Conservation (phyloP, 1,284 basidiomycete species). For the Apiotrichum veenhuisii region DNA sequence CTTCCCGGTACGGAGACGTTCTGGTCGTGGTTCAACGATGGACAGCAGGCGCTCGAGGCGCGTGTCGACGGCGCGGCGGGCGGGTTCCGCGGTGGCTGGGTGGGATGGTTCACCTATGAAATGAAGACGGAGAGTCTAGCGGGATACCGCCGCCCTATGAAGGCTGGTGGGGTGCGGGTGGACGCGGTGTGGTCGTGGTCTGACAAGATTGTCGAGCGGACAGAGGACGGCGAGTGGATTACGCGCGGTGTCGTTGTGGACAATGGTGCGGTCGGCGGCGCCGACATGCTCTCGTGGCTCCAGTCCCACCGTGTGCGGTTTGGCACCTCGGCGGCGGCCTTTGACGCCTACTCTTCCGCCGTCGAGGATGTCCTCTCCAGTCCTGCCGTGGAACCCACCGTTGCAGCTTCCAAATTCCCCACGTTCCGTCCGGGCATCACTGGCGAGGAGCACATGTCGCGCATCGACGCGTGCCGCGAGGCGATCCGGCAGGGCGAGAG, state of each 20-base stretch:
- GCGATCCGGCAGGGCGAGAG: conserved; percentile 80
- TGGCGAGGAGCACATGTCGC: conserved; percentile 60
- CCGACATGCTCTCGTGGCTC: conserved; percentile 38
- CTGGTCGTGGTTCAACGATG: conserved; percentile 44
- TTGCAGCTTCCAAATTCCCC: conserved; percentile 24
- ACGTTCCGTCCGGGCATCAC: conserved; percentile 42
- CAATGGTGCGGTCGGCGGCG: background rate
- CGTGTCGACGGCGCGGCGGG: conserved; percentile 10
- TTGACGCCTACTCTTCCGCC: conserved; percentile 17
- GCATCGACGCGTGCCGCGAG: conserved; percentile 70
- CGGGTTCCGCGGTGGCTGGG: conserved; percentile 53
- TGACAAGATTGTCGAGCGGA: conserved; percentile 47
- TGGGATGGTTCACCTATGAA: conserved; percentile 57
- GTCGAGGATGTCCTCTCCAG: conserved; percentile 13
- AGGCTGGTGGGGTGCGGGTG: conserved; percentile 20
- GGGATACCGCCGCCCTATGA: conserved; percentile 28
- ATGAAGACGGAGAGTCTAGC: conserved; percentile 54
- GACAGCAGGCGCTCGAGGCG: conserved; percentile 22
- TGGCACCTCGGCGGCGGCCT: conserved; percentile 25
- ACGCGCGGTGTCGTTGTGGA: conserved; percentile 46
- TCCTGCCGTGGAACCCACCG: background rate
- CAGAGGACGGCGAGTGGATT: conserved; percentile 48
- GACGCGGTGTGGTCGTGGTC: conserved; percentile 51
- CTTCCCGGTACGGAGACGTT: conserved; percentile 35
- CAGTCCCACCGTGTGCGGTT: conserved; percentile 26